Evolutionary conservation across 176 grass and related monocot genomes (phyloP), one percentile per base, ranked within the genome.

Genomic region (Paspalum notatum): DNA sequence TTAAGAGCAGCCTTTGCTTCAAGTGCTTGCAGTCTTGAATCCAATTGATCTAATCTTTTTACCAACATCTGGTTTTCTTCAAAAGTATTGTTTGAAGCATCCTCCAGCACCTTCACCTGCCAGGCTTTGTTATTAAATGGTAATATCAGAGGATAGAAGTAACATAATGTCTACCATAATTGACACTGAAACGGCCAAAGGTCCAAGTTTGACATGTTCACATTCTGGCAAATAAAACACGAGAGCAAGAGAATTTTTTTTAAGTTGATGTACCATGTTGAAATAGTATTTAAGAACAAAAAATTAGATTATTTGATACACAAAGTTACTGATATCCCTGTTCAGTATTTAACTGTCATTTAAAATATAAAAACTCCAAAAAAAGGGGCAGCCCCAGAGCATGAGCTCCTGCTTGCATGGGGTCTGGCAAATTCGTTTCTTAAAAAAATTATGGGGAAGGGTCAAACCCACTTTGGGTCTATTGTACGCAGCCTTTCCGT

Each of bases 41-140:
- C 88, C 70, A 99, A 45, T 58, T 72, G 84, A 47, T 81, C 57
- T 48, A 95, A 42, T 71, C 40, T 91, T 85, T 91, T 84, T 62
- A 85, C 56, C 62, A 95, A 78, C 45, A 21, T 89, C 57, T 72
- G 71, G 53, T 93, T 93, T 75, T 88, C 84, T 83, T 91, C 70
- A 41, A 49, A 12, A 32, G 74, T 80, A 84, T 40, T 93, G 68
- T 81, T 82, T 80, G 87, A 85, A 74, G 88, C 54, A 79, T 85
- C 68, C 75, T 93, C 88, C 78, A 99, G 75, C 63, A 87, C 67
- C 82, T 91, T 95, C 90, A 99, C 96, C 90, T 99, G 90, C 79
- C 88, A 95, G 61, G 37, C 79, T 93, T 89, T 90, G 86, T 89
- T 90, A 86, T 91, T 83, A 87, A 91, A 91, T 85, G 55, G 55